These are phyloP conservation scores for Rhodotorula toruloides DNA, from an alignment of 768 basidiomycete species.

Conservation along the genomic window DNA sequence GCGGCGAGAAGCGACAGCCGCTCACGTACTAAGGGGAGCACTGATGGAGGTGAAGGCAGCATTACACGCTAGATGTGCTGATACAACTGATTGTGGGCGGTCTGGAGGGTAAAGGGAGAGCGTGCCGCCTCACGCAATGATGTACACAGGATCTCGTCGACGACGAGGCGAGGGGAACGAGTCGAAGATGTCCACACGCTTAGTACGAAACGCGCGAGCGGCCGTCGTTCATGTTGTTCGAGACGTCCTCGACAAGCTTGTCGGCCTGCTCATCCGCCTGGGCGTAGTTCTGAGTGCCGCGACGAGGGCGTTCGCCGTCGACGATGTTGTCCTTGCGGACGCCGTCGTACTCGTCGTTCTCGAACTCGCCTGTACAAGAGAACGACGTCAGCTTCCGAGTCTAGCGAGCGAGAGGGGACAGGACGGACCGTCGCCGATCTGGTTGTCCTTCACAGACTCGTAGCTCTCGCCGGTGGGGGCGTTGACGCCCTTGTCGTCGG, in stretches of 20 bases:
- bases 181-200: too few relatives aligned
- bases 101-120: too few relatives aligned
- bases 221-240: too few relatives aligned
- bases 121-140: too few relatives aligned
- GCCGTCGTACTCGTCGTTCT: conserved; percentile 29
- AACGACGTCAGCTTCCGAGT: neutral
- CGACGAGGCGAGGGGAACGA: too few relatives aligned
- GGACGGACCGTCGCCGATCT: conserved; percentile 7
- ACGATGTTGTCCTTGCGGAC: conserved; percentile 28
- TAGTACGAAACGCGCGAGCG: too few relatives aligned
- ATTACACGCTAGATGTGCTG: too few relatives aligned
- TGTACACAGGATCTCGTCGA: too few relatives aligned
- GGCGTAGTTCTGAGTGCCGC: neutral
- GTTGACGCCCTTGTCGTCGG: conserved; percentile 23
- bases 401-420: neutral
- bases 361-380: conserved; percentile 2
- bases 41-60: too few relatives aligned
- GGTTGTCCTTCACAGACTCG: conserved; percentile 2
- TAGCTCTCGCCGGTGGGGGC: conserved; percentile 20
- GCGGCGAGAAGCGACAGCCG: too few relatives aligned
- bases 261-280: conserved; percentile 27
- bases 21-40: too few relatives aligned
- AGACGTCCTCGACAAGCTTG: conserved; percentile 11
- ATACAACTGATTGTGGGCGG: too few relatives aligned
- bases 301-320: conserved; percentile 15